These are phyloP conservation scores for Dionaea muscipula DNA, from an alignment of 179 eudicot genomes.

Conservation along the genomic window DNA sequence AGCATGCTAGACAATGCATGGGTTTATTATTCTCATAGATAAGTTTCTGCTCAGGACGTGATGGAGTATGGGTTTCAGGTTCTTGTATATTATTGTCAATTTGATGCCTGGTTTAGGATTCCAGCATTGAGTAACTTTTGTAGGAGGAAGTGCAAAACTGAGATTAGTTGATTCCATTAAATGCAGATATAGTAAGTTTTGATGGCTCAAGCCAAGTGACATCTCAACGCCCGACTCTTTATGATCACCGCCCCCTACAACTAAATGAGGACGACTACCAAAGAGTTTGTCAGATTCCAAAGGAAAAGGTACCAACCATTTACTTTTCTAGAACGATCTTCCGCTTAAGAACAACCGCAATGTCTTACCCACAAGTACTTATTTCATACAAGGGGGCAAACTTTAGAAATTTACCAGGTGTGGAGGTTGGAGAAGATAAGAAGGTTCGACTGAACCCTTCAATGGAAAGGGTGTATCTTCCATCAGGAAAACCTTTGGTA, in stretches of 20 bases:
- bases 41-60: too few species aligned
- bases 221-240: not conserved
- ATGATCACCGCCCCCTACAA: conserved; percentile 19
- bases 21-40: too few species aligned
- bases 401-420: conserved; percentile 18
- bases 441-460: conserved; percentile 16
- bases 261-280: conserved; percentile 18
- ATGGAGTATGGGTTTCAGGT: too few species aligned
- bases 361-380: not conserved
- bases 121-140: too few species aligned
- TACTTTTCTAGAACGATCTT: not conserved
- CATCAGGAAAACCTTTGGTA: conserved; percentile 23
- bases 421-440: conserved; percentile 11
- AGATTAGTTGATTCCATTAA: too few species aligned
- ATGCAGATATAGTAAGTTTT: conserved; percentile 1
- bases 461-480: conserved; percentile 10
- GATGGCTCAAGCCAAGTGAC: conserved; percentile 7
- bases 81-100: too few species aligned
- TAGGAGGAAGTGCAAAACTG: too few species aligned
- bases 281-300: conserved; percentile 20
- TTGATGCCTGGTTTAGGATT: too few species aligned
- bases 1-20: too few species aligned
- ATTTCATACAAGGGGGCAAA: conserved; percentile 15
- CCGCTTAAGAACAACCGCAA: not conserved
- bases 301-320: conserved; percentile 11